Conservation (phyloP, 371 early-diverging fungal species). For the Lichtheimia ramosa region DNA sequence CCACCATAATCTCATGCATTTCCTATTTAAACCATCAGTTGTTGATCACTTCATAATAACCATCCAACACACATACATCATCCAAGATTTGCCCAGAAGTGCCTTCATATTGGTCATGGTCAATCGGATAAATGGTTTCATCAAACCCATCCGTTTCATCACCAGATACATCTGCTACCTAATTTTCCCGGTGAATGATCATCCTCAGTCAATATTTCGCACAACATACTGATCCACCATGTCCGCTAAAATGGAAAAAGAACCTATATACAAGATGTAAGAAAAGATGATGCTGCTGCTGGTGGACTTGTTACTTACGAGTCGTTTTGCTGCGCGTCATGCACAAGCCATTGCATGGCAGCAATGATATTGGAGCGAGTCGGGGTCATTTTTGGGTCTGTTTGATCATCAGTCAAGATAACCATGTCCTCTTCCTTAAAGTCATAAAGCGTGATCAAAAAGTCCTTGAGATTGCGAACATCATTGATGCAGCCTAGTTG, state of each 20-base stretch:
- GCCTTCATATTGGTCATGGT: constrained; percentile 57
- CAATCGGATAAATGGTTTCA: constrained; percentile 74
- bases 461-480: constrained; percentile 79
- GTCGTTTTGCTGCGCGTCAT: constrained; percentile 83
- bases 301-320: constrained; percentile 41
- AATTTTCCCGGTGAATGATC: background rate
- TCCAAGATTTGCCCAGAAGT: constrained; percentile 82
- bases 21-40: constrained; percentile 13
- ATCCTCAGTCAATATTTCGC: background rate
- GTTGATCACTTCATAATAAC: no score
- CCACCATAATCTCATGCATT: constrained; percentile 81
- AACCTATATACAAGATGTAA: constrained; percentile 34
- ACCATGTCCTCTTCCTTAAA: constrained; percentile 77
- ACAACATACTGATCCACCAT: constrained; percentile 66
- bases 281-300: background rate
- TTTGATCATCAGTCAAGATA: constrained; percentile 86
- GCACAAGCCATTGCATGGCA: constrained; percentile 79
- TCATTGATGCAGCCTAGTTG: constrained; percentile 87
- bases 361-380: constrained; percentile 75
- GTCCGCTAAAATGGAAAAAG: constrained; percentile 91
- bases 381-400: constrained; percentile 65
- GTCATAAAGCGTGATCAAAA: constrained; percentile 62
- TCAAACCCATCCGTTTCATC: constrained; percentile 85
- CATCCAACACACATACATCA: constrained; percentile 61
- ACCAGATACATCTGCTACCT: constrained; percentile 61